These are phyloP conservation scores for Falciphora oryzae DNA, from an alignment of 2,329 filamentous ascomycete species.

Conservation along the genomic window DNA sequence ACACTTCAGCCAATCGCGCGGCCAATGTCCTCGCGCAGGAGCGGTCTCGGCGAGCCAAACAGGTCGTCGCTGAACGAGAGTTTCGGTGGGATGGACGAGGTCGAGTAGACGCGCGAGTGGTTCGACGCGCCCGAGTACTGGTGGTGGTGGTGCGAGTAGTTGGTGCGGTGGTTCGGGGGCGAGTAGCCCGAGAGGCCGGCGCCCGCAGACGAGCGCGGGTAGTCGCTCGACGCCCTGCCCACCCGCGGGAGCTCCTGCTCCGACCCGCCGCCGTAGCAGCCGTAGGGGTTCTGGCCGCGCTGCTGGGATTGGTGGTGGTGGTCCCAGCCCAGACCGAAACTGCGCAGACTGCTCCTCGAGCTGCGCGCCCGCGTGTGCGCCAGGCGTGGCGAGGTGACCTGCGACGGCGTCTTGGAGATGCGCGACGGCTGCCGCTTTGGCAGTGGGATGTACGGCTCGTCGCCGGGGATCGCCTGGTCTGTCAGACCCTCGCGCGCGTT, in stretches of 20 bases:
- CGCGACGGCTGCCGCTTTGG: constrained; percentile 49
- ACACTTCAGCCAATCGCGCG: constrained; percentile 45
- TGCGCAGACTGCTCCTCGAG: constrained; percentile 39
- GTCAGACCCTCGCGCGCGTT: constrained; percentile 59
- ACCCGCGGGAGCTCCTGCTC: constrained; percentile 27
- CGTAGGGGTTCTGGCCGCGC: background rate
- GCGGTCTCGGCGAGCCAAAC: constrained; percentile 43
- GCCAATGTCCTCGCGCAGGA: constrained; percentile 43
- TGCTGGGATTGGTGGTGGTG: constrained; percentile 11
- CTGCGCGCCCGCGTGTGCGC: constrained; percentile 38
- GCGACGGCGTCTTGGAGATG: constrained; percentile 42
- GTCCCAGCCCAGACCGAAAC: constrained; percentile 28
- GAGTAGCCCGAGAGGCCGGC: background rate
- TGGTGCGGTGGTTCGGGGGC: constrained; percentile 11
- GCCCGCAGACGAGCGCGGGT: constrained; percentile 5
- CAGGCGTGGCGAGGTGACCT: constrained; percentile 26
- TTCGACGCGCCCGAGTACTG: constrained; percentile 15
- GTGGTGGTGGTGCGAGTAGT: constrained; percentile 12
- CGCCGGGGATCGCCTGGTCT: constrained; percentile 55
- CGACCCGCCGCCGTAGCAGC: constrained; percentile 17
- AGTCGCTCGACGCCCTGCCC: constrained; percentile 30
- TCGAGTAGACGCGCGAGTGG: constrained; percentile 36
- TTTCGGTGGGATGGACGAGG: constrained; percentile 36
- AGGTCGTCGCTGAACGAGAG: constrained; percentile 42
- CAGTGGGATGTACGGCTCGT: constrained; percentile 50